phyloP scores from a whole-genome alignment of 768 basidiomycete species.

The Boletus huronensis region DNA sequence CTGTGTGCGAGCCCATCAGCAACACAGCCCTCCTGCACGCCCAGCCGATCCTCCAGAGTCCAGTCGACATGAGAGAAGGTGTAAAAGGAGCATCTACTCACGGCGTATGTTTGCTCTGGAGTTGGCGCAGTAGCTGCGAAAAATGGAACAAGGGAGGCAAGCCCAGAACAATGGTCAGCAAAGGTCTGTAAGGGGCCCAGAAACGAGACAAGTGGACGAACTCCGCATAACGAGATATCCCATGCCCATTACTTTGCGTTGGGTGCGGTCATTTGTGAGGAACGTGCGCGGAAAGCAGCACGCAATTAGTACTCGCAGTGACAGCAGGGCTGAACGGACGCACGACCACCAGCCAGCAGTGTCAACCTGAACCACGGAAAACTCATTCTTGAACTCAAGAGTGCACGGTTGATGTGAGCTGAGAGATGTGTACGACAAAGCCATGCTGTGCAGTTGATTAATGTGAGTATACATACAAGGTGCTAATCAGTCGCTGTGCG shows the following conservation, averaged over 20 bases:
- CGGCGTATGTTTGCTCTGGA: slow-evolving; percentile 36
- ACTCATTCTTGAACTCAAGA: slow-evolving; percentile 31
- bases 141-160: background rate
- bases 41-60: background rate
- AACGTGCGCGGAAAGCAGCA: background rate
- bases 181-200: background rate
- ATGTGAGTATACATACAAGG: slow-evolving; percentile 4
- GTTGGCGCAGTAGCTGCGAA: slow-evolving; percentile 34
- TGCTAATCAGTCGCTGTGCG: slow-evolving; percentile 4
- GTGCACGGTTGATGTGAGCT: background rate
- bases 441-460: slow-evolving; percentile 21
- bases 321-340: slow-evolving; percentile 27
- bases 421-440: background rate
- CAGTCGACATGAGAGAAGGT: background rate
- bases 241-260: slow-evolving; percentile 45
- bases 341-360: slow-evolving; percentile 44
- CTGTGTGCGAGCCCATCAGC: slow-evolving; percentile 32
- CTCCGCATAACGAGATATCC: slow-evolving; percentile 63
- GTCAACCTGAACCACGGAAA: slow-evolving; percentile 61
- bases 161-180: background rate
- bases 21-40: background rate
- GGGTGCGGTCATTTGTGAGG: background rate
- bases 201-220: slow-evolving; percentile 28
- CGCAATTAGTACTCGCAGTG: slow-evolving; percentile 6
- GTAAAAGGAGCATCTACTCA: slow-evolving; percentile 15